A percentile compares a stretch with the other conserved stretches of the same genome.
These are phyloP conservation scores for Pseudoturritis turrita DNA, from an alignment of 345 rosid species.

Conservation along the genomic window DNA sequence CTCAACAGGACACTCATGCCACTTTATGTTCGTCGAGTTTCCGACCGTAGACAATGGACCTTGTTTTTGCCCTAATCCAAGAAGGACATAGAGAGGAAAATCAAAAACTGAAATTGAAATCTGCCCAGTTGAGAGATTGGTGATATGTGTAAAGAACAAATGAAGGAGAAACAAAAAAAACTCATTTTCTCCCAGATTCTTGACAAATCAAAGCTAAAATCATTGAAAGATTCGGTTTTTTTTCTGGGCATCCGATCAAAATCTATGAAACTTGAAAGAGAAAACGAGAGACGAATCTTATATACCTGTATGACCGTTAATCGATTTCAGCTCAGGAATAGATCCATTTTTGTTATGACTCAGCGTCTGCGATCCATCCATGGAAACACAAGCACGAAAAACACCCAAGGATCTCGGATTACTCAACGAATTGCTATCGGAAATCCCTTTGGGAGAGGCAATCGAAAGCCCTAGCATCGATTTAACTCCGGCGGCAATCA, in stretches of 20 bases:
- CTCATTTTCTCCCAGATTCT: background rate
- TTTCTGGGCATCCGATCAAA: background rate
- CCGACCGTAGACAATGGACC: slow-evolving; percentile 43
- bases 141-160: background rate
- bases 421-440: background rate
- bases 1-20: slow-evolving; percentile 68
- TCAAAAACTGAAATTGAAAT: no score
- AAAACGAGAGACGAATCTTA: background rate
- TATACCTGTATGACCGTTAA: slow-evolving; percentile 23
- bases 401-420: slow-evolving; percentile 22
- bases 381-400: slow-evolving; percentile 33
- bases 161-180: background rate
- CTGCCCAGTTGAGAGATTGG: background rate
- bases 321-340: slow-evolving; percentile 18
- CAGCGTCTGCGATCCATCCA: slow-evolving; percentile 30
- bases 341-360: slow-evolving; percentile 25
- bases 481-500: slow-evolving; percentile 30
- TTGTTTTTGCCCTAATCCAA: slow-evolving; percentile 43
- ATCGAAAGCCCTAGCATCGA: slow-evolving; percentile 24
- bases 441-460: slow-evolving; percentile 9
- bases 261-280: background rate
- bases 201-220: background rate
- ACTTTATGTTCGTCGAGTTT: slow-evolving; percentile 63
- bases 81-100: background rate
- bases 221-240: background rate